Percentiles rank a stretch among this genome's conserved stretches.
Evolutionary conservation across 2,329 filamentous ascomycete genomes (phyloP).

Genomic region (Fusarium torulosum): DNA sequence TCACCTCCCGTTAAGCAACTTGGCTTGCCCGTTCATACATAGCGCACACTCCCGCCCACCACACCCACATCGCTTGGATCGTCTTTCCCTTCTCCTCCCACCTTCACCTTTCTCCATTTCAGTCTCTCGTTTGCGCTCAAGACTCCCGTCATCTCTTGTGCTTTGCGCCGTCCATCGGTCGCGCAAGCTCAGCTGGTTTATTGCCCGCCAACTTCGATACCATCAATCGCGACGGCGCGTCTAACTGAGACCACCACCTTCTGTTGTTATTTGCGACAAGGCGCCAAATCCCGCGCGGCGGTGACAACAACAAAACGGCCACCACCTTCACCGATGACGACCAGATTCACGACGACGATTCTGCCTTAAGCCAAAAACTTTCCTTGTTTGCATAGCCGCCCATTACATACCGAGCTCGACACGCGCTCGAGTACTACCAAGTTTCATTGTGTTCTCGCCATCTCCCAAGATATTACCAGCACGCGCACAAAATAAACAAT

Average conservation of each 20-base stretch:
- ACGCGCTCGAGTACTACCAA: slow-evolving; percentile 14
- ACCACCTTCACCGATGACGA: slow-evolving; percentile 23
- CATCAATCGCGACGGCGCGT: slow-evolving; percentile 38
- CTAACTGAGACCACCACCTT: slow-evolving; percentile 23
- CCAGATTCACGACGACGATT: slow-evolving; percentile 20
- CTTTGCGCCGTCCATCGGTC: slow-evolving; percentile 40
- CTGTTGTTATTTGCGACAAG: slow-evolving; percentile 38
- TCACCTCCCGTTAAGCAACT: slow-evolving; percentile 24
- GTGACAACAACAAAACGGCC: slow-evolving; percentile 31
- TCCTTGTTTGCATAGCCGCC: slow-evolving; percentile 16
- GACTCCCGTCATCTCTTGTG: slow-evolving; percentile 40
- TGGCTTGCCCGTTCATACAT: slow-evolving; percentile 41
- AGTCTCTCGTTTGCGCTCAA: slow-evolving; percentile 52
- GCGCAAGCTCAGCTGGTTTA: slow-evolving; percentile 37
- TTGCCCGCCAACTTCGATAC: slow-evolving; percentile 25
- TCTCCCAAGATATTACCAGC: slow-evolving; percentile 19
- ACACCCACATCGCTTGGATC: slow-evolving; percentile 43
- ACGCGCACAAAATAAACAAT: slow-evolving; percentile 25
- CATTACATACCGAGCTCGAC: slow-evolving; percentile 18
- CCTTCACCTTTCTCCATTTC: slow-evolving; percentile 51
- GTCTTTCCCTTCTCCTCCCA: slow-evolving; percentile 46
- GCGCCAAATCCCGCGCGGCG: slow-evolving; percentile 29
- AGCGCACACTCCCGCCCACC: slow-evolving; percentile 46
- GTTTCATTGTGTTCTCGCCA: slow-evolving; percentile 27
- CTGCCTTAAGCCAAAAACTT: slow-evolving; percentile 14